phyloP scores from a whole-genome alignment of 2,329 filamentous ascomycete genomes.

The Akanthomyces uredinophilus region DNA sequence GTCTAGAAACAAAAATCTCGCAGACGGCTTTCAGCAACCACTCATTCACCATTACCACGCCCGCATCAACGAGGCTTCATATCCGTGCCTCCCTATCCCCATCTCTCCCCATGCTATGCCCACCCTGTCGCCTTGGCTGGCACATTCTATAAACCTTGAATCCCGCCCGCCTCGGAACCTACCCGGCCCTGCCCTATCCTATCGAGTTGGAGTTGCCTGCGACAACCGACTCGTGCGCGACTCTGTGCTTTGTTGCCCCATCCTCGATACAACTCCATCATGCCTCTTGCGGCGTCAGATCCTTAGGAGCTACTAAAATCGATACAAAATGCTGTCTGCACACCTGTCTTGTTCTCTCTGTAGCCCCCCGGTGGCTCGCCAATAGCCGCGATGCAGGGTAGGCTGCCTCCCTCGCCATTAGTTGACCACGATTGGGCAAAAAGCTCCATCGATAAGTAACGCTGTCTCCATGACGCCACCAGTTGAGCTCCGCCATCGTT shows the following conservation, averaged over 20 bases:
- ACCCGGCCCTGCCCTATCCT: background rate
- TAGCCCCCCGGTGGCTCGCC: background rate
- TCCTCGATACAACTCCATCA: background rate
- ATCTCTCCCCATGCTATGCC: background rate
- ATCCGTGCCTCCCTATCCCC: background rate
- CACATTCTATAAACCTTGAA: background rate
- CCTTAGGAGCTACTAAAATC: background rate
- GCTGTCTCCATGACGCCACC: conserved; percentile 4
- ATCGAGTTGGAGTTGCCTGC: background rate
- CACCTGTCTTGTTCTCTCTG: background rate
- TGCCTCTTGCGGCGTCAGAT: background rate
- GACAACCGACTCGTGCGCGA: conserved; percentile 4
- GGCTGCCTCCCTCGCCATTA: no score
- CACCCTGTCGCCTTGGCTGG: background rate
- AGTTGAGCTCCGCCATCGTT: background rate
- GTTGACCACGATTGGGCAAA: no score
- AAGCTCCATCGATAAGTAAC: background rate
- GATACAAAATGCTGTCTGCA: background rate
- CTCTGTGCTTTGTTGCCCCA: background rate
- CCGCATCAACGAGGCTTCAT: background rate
- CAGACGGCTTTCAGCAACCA: background rate
- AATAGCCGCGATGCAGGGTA: background rate
- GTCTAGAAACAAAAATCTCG: background rate
- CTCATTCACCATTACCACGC: background rate
- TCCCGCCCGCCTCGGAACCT: background rate